Base-by-base conservation (phyloP, 148 eudicot genomes). In the Pouteria glomerata region DNA sequence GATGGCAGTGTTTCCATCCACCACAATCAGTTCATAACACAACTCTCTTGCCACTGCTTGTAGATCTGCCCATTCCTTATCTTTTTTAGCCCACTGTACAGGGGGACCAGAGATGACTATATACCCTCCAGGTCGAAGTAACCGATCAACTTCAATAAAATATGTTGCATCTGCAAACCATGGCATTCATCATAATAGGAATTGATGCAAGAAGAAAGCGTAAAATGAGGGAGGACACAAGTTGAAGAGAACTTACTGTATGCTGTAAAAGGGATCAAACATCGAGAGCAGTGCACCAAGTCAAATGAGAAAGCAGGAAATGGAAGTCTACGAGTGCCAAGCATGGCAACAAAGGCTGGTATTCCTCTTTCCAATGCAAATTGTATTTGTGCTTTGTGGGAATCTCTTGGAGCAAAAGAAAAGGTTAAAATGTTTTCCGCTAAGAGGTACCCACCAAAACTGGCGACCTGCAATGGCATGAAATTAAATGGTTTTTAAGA, bases 391-490 rank as follows among this genome's bases (percentile, higher is more conserved):
- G 99, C 76, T 80, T 96, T 96, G 71, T 96, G 97, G 19, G 99
- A 96, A 85, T 96, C 99, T 85, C 99, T 88, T 47, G 99, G 99
- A 75, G 99, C 99, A 79, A 96, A 92, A 18, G 98, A 95, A 58
- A 96, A 84, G 3, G 97, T 73, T 81, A 85, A 77, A 72, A 96
- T 87, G 72, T 84, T 87, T 82, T 96, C 90, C 58, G 84, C 70
- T 24, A 96, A 82, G 66, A 96, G 83, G 62, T 88, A 90, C 37
- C 99, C 99, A 21, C 99, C 99, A 78, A 96, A 96, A 82, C 99
- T 96, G 72, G 99, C 99, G 55, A 96, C 99, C 99, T 96, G 85
- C 75, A 81, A 39, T 48, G 69, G 51, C 41, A 72, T 73, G 21
- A 31, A 37, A 65, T n/a, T 23, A 63, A 67, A 65, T 67, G 44